phyloP scores from a whole-genome alignment of 2,329 filamentous ascomycete species.

The Arthrocladium fulminans region DNA sequence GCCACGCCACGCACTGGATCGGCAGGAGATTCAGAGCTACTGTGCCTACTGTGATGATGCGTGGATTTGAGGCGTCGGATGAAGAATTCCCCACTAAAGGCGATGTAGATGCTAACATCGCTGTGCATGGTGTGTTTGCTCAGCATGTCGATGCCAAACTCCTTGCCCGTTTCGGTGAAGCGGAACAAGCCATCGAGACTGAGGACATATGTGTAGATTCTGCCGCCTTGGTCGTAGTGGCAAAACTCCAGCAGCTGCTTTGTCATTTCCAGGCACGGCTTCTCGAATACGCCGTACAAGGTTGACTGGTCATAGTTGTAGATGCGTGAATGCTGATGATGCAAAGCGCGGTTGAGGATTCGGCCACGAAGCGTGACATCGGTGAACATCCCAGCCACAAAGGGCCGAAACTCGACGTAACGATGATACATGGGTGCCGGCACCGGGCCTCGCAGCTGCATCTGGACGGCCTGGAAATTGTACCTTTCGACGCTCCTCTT shows the following conservation, averaged over 20 bases:
- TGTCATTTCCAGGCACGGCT: constrained; percentile 61
- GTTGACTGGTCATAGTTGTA: constrained; percentile 81
- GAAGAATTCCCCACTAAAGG: constrained; percentile 89
- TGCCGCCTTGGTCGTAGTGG: constrained; percentile 75
- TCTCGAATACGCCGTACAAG: constrained; percentile 57
- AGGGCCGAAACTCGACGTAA: constrained; percentile 85
- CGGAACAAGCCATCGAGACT: constrained; percentile 78
- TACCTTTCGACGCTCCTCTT: constrained; percentile 14
- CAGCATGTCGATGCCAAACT: constrained; percentile 86
- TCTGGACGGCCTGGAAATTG: constrained; percentile 86
- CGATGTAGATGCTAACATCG: constrained; percentile 82
- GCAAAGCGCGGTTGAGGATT: constrained; percentile 73
- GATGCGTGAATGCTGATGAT: constrained; percentile 79
- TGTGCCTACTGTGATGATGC: constrained; percentile 25
- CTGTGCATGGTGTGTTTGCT: constrained; percentile 97
- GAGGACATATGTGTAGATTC: constrained; percentile 85
- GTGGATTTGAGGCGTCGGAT: constrained; percentile 58
- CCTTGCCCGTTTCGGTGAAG: constrained; percentile 91
- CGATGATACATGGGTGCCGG: constrained; percentile 76
- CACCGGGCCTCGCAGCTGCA: constrained; percentile 77
- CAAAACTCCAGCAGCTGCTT: constrained; percentile 76
- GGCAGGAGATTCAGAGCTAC: background rate
- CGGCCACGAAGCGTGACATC: constrained; percentile 67
- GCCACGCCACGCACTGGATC: constrained; percentile 37
- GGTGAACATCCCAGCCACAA: constrained; percentile 83